These are phyloP conservation scores for Ophiostoma himal-ulmi DNA, from an alignment of 2,329 filamentous ascomycete species.

Conservation along the genomic window DNA sequence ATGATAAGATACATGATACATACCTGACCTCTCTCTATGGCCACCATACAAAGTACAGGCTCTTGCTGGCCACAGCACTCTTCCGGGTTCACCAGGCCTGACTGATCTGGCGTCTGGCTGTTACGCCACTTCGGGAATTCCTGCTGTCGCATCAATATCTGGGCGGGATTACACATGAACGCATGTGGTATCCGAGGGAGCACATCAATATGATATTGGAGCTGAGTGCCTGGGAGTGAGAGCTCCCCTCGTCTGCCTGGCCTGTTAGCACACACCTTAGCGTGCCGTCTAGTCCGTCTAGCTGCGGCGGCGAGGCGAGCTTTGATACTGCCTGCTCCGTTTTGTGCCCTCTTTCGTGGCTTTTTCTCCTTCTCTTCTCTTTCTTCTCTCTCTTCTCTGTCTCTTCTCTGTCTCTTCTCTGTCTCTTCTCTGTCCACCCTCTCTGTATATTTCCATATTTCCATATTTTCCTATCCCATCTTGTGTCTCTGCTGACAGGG, in stretches of 20 bases:
- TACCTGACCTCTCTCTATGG: background rate
- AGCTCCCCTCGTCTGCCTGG: background rate
- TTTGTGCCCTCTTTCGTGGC: background rate
- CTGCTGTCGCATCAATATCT: conserved; percentile 12
- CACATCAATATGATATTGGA: conserved; percentile 9
- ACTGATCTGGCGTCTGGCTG: background rate
- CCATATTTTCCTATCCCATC: background rate
- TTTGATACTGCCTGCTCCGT: background rate
- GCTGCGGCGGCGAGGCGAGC: background rate
- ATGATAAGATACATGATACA: background rate
- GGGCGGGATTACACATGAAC: conserved; percentile 11
- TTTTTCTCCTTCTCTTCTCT: background rate
- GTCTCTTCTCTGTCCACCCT: background rate
- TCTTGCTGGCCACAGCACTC: background rate
- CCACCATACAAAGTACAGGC: background rate
- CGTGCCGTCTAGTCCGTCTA: background rate
- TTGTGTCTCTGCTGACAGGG: background rate
- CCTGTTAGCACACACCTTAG: background rate
- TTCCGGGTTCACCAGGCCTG: background rate
- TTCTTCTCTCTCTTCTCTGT: background rate
- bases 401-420: background rate
- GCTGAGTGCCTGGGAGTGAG: background rate
- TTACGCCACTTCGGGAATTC: conserved; percentile 12
- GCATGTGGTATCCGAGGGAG: background rate
- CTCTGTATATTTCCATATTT: background rate